phyloP scores from a whole-genome alignment of 2,329 filamentous ascomycete species.

The Exophiala sideris region DNA sequence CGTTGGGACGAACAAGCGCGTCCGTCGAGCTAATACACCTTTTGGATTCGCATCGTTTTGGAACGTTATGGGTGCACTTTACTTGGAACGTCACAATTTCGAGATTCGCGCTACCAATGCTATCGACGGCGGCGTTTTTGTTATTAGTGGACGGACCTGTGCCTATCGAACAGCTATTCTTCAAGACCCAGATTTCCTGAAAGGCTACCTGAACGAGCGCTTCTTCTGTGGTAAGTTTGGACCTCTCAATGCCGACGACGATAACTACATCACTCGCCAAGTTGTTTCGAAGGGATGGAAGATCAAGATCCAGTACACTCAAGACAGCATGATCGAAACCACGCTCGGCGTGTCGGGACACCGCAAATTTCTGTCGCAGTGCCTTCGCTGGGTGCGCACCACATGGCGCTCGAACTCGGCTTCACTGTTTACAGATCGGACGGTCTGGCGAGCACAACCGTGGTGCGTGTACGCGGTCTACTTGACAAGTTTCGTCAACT shows the following conservation, averaged over 20 bases:
- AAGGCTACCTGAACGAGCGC: slow-evolving; percentile 48
- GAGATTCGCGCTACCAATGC: slow-evolving; percentile 56
- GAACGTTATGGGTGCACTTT: slow-evolving; percentile 58
- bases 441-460: slow-evolving; percentile 43
- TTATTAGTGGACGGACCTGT: slow-evolving; percentile 56
- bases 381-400: slow-evolving; percentile 56
- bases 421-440: slow-evolving; percentile 42
- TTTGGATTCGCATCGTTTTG: slow-evolving; percentile 34
- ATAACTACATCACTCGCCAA: slow-evolving; percentile 60
- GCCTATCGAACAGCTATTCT: slow-evolving; percentile 53
- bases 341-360: slow-evolving; percentile 44
- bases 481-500: slow-evolving; percentile 53
- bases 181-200: slow-evolving; percentile 41
- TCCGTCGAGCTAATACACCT: slow-evolving; percentile 37
- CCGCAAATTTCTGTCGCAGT: slow-evolving; percentile 51
- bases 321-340: slow-evolving; percentile 50
- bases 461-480: slow-evolving; percentile 59
- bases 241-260: slow-evolving; percentile 56
- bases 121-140: slow-evolving; percentile 58
- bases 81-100: slow-evolving; percentile 61
- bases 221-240: slow-evolving; percentile 48
- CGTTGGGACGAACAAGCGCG: slow-evolving; percentile 57
- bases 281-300: slow-evolving; percentile 50
- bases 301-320: slow-evolving; percentile 54
- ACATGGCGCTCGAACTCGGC: slow-evolving; percentile 57